Base-by-base conservation (phyloP, 2,329 filamentous ascomycete genomes). In the Microsporum audouinii region DNA sequence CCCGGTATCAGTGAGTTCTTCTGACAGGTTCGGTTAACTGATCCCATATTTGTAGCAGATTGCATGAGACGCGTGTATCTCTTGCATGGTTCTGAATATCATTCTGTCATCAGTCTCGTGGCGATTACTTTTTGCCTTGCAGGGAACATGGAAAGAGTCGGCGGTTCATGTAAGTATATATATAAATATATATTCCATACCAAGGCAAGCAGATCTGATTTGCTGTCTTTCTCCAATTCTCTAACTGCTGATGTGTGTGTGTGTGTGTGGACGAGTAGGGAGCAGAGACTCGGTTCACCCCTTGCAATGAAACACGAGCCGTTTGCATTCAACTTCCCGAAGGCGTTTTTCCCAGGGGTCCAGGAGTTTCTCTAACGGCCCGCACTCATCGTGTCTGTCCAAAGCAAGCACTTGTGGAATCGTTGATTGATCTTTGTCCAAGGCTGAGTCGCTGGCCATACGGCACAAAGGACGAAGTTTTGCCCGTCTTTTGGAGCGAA, bases 271-370 rank as follows among this genome's bases (percentile, higher is more conserved):
- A 23, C 5, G 38, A 5, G 38, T 17, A 12, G 45, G 45, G 27
- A 14, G 8, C 45, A 51, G 45, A 31, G 23, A 51, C 27, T 31
- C 27, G n/a, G 45, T 5, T 31, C 27, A 12, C 45, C 45, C 45
- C 45, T 51, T 51, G 45, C 45, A 36, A 55, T 55, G 51, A 55
- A 55, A 55, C 51, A 55, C 51, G 51, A 55, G 51, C 51, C 51
- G 51, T 55, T 55, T 34, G 51, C 23, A 14, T 29, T 36, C 12
- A 14, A 53, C 5, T 55, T n/a, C 14, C 51, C 14, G 14, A n/a
- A 43, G 29, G n/a, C 10, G 12, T 31, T n/a, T 31, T 55, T 55
- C 4, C 17, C 51, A 55, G 29, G 45, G 45, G n/a, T 51, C 23
- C 27, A 51, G 45, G 45, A 10, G 45, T 14, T 6, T 17, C 31